Evolutionary conservation across 2,329 filamentous ascomycete genomes (phyloP), one percentile per base, ranked within the genome.

Genomic region (Calonectria hongkongensis): DNA sequence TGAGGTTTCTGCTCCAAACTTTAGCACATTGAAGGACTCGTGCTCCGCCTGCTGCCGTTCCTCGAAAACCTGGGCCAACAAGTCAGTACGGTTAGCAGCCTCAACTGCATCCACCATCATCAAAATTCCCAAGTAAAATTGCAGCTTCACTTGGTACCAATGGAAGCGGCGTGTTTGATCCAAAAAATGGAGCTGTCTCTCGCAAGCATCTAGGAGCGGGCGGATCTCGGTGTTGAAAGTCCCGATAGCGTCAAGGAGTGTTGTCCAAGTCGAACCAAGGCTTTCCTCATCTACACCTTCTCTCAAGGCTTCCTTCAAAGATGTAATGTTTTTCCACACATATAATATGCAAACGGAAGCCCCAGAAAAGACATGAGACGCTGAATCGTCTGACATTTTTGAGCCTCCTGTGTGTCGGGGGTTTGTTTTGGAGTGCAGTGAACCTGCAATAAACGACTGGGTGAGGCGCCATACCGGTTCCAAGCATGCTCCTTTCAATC

Each of bases 41-140:
- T 75, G 80, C 47, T 83, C 82, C 0, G 81, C 79, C 9, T 82
- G 81, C 28, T 72, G 73, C 7, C 66, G 78, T 30, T 78, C 74
- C 10, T 82, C 75, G 16, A 67, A 51, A 1, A 83, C 67, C 3
- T 78, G 80, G 9, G 47, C 66, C 0, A 82, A 60, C 1, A 83
- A 66, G 30, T 83, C 81, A 15, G 71, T 74, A 1, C 80, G 78
- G 36, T 81, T 77, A 0, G 80, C 78, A 2, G 77, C 81, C 41
- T 83, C 80, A 21, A 83, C 79, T 2, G 79, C 77, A 30, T 83
- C 81, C 0, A 79, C 70, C 1, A 82, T 66, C 76, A 83, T 81
- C 1, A 83, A 48, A 9, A 83, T 82, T 72, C 81, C 82, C 6
- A 83, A 75, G 28, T 83, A 79, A 33, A 82, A 83, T 48, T 83